These are phyloP conservation scores for Citrus sinensis DNA, from an alignment of 345 rosid species.

Conservation along the genomic window DVS_A1.0 CM039163.1:9975001-9975500, in stretches of 20 bases:
- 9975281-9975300: background rate
- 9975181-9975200: conserved; percentile 1
- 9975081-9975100: conserved; percentile 89
- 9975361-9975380: background rate
- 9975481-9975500: background rate
- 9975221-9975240: background rate
- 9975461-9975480: background rate
- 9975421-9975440: background rate
- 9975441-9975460: background rate
- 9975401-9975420: background rate
- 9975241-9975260: background rate
- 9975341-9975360: background rate
- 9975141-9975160: conserved; percentile 85
- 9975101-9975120: conserved; percentile 69
- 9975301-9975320: background rate
- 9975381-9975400: background rate
- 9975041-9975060: conserved; percentile 77
- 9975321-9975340: background rate
- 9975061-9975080: conserved; percentile 75
- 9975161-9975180: conserved; percentile 62
- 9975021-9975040: conserved; percentile 86
- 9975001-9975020: conserved; percentile 75
- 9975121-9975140: conserved; percentile 88
- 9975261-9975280: background rate
- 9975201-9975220: background rate